phyloP scores from a whole-genome alignment of 139 green algal genomes.

The Desmodesmus armatus region DNA sequence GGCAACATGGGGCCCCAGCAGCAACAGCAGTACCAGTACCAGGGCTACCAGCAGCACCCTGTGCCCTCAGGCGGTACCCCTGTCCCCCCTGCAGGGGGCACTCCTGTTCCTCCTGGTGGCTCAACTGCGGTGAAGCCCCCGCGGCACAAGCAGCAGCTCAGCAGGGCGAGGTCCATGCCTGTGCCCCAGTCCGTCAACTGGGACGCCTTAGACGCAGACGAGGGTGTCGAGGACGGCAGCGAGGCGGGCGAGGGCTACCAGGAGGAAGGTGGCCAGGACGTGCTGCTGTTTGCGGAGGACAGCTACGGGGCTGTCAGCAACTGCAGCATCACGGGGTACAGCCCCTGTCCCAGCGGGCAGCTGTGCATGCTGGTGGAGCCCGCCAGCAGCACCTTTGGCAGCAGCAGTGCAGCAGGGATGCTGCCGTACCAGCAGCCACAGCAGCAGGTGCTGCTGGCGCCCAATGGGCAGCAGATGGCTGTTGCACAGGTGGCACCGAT shows the following conservation, averaged over 20 bases:
- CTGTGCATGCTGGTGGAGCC: conserved; percentile 40
- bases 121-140: conserved; percentile 6
- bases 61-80: neutral
- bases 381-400: neutral
- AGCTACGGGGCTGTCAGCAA: neutral
- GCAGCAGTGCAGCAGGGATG: no score
- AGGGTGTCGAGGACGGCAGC: neutral
- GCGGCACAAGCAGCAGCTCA: conserved; percentile 8
- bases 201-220: neutral
- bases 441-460: conserved; percentile 33
- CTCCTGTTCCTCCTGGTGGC: neutral
- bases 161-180: conserved; percentile 24
- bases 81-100: neutral
- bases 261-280: no score
- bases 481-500: no score
- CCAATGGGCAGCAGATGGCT: neutral
- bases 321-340: conserved; percentile 2
- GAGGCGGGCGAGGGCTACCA: neutral
- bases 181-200: conserved; percentile 14
- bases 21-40: neutral
- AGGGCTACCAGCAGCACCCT: neutral
- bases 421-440: neutral
- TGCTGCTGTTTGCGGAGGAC: conserved; percentile 4
- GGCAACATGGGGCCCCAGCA: neutral
- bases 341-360: conserved; percentile 14